phyloP scores from a whole-genome alignment of 306 rosid genomes.

The Prunus kanzakura region DNA sequence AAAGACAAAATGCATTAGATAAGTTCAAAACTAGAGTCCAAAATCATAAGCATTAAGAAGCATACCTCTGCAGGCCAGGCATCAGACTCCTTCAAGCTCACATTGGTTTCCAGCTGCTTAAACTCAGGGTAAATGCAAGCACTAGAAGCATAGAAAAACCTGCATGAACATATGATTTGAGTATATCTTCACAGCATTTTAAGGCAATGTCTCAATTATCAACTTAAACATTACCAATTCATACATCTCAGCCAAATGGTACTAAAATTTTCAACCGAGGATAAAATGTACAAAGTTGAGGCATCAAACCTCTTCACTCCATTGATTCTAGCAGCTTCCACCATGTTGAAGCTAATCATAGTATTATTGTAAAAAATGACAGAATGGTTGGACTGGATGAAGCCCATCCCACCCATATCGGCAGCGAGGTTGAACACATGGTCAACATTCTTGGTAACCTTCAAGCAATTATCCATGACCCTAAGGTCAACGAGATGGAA shows the following conservation, averaged over 20 bases:
- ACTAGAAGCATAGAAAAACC: conserved; percentile 98
- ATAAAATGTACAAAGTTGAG: background rate
- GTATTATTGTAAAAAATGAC: conserved; percentile 96
- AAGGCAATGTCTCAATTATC: background rate
- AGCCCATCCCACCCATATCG: conserved; percentile 99
- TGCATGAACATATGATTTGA: conserved; percentile 19
- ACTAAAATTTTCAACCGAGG: background rate
- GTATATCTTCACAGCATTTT: background rate
- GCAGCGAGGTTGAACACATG: conserved; percentile 99
- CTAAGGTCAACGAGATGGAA: conserved; percentile 94
- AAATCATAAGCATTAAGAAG: conserved; percentile 15
- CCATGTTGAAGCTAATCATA: conserved; percentile 97
- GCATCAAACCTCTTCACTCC: conserved; percentile 77
- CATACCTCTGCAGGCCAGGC: conserved; percentile 99
- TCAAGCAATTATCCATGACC: conserved; percentile 97
- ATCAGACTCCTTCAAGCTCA: conserved; percentile 97
- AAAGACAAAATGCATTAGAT: conserved; percentile 16
- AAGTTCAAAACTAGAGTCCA: conserved; percentile 9
- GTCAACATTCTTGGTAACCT: conserved; percentile 71
- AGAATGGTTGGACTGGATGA: conserved; percentile 97
- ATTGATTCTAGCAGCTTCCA: conserved; percentile 85
- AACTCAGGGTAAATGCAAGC: conserved; percentile 99
- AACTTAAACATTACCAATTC: background rate
- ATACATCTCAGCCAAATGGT: background rate
- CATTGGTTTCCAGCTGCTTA: conserved; percentile 91